phyloP scores from a whole-genome alignment of 331 rosid species.

The Telfairia occidentalis region DNA sequence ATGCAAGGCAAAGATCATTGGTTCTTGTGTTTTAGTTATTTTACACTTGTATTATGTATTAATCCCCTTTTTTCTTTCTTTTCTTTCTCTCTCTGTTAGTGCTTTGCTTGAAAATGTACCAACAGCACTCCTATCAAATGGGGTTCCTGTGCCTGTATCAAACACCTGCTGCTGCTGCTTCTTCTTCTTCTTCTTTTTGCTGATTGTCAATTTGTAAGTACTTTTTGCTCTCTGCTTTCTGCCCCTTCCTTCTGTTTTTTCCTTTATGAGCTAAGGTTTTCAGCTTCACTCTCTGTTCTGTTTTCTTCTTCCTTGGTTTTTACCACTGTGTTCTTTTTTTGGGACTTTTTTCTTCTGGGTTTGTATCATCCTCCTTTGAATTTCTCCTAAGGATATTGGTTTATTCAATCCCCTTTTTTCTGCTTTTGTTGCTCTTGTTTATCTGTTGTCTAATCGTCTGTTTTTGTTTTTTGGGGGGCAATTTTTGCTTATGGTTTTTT shows the following conservation, averaged over 20 bases:
- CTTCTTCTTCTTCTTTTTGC: conserved; percentile 2
- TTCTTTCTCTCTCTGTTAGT: conserved; percentile 2
- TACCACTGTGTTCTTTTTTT: background rate
- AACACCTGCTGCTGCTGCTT: background rate
- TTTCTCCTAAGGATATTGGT: background rate
- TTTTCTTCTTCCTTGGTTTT: background rate
- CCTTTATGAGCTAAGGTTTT: background rate
- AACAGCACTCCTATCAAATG: conserved; percentile 7
- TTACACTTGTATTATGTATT: background rate
- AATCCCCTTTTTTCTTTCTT: background rate
- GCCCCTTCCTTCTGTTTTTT: background rate
- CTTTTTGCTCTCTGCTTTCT: background rate
- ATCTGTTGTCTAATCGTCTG: background rate
- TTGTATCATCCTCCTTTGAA: background rate
- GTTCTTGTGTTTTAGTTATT: conserved; percentile 4
- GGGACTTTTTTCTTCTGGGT: background rate
- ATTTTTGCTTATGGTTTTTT: background rate
- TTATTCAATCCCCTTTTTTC: background rate
- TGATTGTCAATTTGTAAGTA: background rate
- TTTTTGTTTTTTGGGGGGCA: background rate
- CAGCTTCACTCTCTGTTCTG: background rate
- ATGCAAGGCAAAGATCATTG: conserved; percentile 6
- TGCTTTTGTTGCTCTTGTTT: background rate
- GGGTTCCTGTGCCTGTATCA: conserved; percentile 3
- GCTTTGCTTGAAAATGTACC: conserved; percentile 12